Evolutionary conservation across 2,329 filamentous ascomycete species (phyloP).

Genomic region (Dothistroma pini): DNA sequence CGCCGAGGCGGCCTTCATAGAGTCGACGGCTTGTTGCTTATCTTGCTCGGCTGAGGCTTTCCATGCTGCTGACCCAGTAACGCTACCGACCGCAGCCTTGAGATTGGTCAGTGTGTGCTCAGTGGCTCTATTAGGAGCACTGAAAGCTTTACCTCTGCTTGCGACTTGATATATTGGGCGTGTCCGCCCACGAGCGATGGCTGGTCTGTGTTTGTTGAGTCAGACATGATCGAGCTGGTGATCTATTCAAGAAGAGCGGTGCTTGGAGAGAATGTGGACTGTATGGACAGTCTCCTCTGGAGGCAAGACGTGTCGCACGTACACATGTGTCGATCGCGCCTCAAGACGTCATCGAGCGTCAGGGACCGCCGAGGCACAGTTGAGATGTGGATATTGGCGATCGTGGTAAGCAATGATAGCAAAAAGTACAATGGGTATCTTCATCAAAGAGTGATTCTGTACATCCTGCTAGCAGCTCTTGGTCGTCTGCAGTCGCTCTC

Average conservation of each 20-base stretch:
- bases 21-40: conserved; percentile 58
- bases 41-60: conserved; percentile 60
- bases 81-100: conserved; percentile 57
- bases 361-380: background rate
- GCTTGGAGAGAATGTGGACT: background rate
- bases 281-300: background rate
- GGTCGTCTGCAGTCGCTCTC: background rate
- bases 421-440: conserved; percentile 6
- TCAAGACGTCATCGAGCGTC: background rate
- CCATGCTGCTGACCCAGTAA: conserved; percentile 63
- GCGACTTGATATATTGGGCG: conserved; percentile 66
- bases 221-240: background rate
- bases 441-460: background rate
- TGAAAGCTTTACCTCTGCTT: conserved; percentile 61
- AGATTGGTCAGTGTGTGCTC: conserved; percentile 5
- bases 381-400: background rate
- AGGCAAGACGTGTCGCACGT: background rate
- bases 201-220: conserved; percentile 36
- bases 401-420: background rate
- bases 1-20: conserved; percentile 60
- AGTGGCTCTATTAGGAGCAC: conserved; percentile 6
- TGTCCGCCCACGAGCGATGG: conserved; percentile 62
- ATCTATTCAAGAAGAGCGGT: no score
- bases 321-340: background rate
- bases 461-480: background rate